These are phyloP conservation scores for Mycena crocata DNA, from an alignment of 768 basidiomycete genomes.

Conservation along the genomic window DNA sequence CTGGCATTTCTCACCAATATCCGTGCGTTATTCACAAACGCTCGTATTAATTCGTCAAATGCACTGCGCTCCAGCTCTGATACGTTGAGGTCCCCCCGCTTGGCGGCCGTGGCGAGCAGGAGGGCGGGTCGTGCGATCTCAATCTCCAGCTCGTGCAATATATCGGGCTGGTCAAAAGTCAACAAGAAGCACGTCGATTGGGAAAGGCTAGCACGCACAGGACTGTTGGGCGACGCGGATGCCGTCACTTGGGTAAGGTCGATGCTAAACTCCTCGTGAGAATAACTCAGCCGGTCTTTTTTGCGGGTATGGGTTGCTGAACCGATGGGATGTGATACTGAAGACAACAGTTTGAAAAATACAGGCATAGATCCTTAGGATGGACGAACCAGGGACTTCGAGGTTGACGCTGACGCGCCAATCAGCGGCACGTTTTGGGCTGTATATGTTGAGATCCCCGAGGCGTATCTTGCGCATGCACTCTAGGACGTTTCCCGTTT, in stretches of 20 bases:
- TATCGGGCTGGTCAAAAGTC: slow-evolving; percentile 58
- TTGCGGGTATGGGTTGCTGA: slow-evolving; percentile 68
- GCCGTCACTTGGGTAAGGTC: slow-evolving; percentile 94
- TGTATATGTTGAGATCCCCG: slow-evolving; percentile 88
- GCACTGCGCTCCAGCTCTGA: slow-evolving; percentile 75
- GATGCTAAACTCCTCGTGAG: slow-evolving; percentile 92
- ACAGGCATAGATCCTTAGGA: background rate
- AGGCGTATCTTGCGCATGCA: slow-evolving; percentile 85
- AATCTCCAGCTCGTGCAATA: slow-evolving; percentile 89
- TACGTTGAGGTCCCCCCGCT: slow-evolving; percentile 69
- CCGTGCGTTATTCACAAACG: slow-evolving; percentile 92
- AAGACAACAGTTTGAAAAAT: background rate
- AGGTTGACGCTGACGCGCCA: slow-evolving; percentile 94
- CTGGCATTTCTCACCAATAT: slow-evolving; percentile 84
- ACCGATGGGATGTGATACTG: slow-evolving; percentile 78
- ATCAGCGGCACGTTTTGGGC: slow-evolving; percentile 85
- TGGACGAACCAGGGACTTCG: slow-evolving; percentile 84
- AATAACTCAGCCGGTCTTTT: slow-evolving; percentile 94
- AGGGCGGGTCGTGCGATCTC: slow-evolving; percentile 82
- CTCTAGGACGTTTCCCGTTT: slow-evolving; percentile 70
- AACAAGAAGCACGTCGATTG: slow-evolving; percentile 6
- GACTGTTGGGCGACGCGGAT: slow-evolving; percentile 55
- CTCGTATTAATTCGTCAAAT: slow-evolving; percentile 93
- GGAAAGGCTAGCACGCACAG: slow-evolving; percentile 54
- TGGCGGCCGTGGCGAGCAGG: slow-evolving; percentile 76